Evolutionary conservation across 441 rosid genomes (phyloP).

Genomic region (Kokia cookei): DNA sequence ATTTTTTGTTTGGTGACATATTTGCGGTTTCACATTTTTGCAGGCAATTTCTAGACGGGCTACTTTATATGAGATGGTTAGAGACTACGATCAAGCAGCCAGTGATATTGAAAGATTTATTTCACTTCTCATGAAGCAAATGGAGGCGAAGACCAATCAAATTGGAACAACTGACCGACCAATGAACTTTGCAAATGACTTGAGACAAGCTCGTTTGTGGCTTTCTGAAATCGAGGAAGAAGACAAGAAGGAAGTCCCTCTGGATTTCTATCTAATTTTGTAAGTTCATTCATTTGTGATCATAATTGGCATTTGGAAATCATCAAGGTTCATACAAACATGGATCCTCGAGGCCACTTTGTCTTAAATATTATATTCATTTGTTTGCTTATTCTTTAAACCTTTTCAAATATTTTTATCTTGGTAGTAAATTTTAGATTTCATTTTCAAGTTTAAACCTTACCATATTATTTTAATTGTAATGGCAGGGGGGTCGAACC

Average conservation of each 20-base stretch:
- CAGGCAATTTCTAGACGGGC: slow-evolving; percentile 95
- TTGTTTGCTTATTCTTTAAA: not conserved
- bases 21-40: slow-evolving; percentile 6
- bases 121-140: slow-evolving; percentile 52
- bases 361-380: not conserved
- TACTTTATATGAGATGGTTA: slow-evolving; percentile 74
- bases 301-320: not conserved
- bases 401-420: not conserved
- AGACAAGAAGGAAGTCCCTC: slow-evolving; percentile 62
- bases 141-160: slow-evolving; percentile 46
- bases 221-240: slow-evolving; percentile 70
- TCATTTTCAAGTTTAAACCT: not conserved
- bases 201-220: slow-evolving; percentile 62
- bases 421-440: not conserved
- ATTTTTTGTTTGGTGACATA: not conserved
- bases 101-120: slow-evolving; percentile 63
- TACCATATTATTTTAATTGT: slow-evolving; percentile 10
- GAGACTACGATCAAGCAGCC: slow-evolving; percentile 86
- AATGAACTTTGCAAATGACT: slow-evolving; percentile 45
- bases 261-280: slow-evolving; percentile 87
- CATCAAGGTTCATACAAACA: not conserved
- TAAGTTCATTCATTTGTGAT: slow-evolving; percentile 35
- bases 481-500: slow-evolving; percentile 70
- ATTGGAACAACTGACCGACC: slow-evolving; percentile 44
- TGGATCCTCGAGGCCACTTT: not conserved